These are phyloP conservation scores for Xylogone sp. DNA, from an alignment of 2,329 filamentous ascomycete species.

Conservation along the genomic window DNA sequence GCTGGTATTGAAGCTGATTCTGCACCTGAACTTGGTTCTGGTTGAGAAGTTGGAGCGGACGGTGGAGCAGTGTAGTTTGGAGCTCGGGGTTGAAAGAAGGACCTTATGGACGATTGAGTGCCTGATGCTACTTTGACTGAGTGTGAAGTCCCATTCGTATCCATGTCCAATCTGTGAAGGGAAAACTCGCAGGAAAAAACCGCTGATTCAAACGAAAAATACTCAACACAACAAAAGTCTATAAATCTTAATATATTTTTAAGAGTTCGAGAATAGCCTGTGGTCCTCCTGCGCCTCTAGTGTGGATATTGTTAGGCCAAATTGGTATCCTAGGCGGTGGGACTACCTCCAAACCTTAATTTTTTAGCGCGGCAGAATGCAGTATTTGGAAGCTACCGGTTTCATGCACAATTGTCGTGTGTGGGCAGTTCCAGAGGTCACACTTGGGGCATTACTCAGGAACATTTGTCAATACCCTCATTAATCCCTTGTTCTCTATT, in stretches of 20 bases:
- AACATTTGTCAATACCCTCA: background rate
- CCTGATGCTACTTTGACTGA: conserved; percentile 5
- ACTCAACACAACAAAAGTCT: background rate
- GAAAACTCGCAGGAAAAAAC: background rate
- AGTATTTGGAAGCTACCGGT: conserved; percentile 6
- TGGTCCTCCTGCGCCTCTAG: background rate
- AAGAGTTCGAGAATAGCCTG: no score
- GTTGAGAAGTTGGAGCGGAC: conserved; percentile 21
- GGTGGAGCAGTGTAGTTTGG: conserved; percentile 42
- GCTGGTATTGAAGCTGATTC: conserved; percentile 10
- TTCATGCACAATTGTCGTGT: conserved; percentile 11
- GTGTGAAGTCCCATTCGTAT: conserved; percentile 8
- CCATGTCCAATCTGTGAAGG: conserved; percentile 9
- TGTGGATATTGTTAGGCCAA: background rate
- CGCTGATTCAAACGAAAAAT: background rate
- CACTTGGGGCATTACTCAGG: background rate
- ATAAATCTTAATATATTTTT: no score
- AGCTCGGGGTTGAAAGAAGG: conserved; percentile 53
- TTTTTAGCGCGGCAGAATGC: conserved; percentile 6
- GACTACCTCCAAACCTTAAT: conserved; percentile 10
- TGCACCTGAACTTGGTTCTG: conserved; percentile 16
- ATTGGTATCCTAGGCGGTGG: background rate
- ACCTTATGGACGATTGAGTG: conserved; percentile 55
- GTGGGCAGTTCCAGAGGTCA: background rate
- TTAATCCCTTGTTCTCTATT: background rate